These are phyloP conservation scores for Monosporozyma siamensis DNA, from an alignment of 805 yeast genomes.

Conservation along the genomic window DNA sequence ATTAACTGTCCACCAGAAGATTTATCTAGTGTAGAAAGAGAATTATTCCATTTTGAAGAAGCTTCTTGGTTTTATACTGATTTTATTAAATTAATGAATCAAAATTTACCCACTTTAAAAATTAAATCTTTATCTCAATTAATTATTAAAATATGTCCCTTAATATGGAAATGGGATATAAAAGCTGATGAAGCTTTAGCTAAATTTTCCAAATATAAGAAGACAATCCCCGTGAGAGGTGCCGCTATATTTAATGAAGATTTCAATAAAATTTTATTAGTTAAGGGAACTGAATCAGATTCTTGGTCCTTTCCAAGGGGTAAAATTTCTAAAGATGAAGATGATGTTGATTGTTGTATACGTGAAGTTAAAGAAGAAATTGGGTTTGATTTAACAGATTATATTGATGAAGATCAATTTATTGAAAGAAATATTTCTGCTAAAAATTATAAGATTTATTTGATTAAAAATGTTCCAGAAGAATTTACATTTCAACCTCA, in stretches of 20 bases:
- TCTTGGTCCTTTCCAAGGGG: slow-evolving; percentile 97
- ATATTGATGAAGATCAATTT: slow-evolving; percentile 58
- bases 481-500: slow-evolving; percentile 65
- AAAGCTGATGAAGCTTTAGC: slow-evolving; percentile 66
- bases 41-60: slow-evolving; percentile 90
- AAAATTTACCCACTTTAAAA: slow-evolving; percentile 64
- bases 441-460: slow-evolving; percentile 75
- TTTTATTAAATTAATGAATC: slow-evolving; percentile 63
- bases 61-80: slow-evolving; percentile 98
- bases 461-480: slow-evolving; percentile 71
- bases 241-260: slow-evolving; percentile 74
- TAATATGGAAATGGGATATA: slow-evolving; percentile 77
- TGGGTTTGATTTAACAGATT: slow-evolving; percentile 71
- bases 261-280: slow-evolving; percentile 63
- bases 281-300: slow-evolving; percentile 73
- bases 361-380: slow-evolving; percentile 92
- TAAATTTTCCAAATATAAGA: slow-evolving; percentile 76
- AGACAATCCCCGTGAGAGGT: slow-evolving; percentile 91
- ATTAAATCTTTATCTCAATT: slow-evolving; percentile 66
- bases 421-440: slow-evolving; percentile 75
- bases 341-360: slow-evolving; percentile 79
- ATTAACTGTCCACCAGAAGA: slow-evolving; percentile 91
- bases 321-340: slow-evolving; percentile 87
- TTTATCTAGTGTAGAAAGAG: slow-evolving; percentile 53
- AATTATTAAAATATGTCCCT: slow-evolving; percentile 60